Base-by-base conservation (phyloP, 225 moss, liverwort and hornwort species). In the Sphagnum tenellum region DNA sequence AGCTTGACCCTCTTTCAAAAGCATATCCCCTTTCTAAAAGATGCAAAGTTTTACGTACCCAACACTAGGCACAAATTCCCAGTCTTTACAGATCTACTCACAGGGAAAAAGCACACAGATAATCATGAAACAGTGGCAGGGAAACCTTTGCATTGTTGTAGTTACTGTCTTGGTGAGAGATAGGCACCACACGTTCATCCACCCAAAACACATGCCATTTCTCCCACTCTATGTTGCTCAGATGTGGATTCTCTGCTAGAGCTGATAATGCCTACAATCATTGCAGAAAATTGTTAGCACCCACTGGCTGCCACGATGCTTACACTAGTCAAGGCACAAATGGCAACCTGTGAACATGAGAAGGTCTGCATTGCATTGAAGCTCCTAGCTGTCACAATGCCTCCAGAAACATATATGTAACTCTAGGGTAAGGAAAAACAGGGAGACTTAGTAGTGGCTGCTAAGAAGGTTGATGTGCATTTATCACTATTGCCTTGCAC, bases 131-230 rank as follows among this genome's bases (percentile, higher is more conserved):
- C 29, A 29, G 29, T 29, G 29, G 29, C 29, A 29, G 29, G 29
- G 65, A 66, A 69, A 71, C 95, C 73, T 84, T 75, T 11, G 95
- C 92, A 55, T 76, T 77, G 68, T 89, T 95, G 78, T 85, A 95
- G 76, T 95, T 95, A 83, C 92, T 92, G 66, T 95, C 92, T 44
- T 92, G 86, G 69, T 95, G 95, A 55, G 89, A 88, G 54, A 95
- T 77, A 44, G 91, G 89, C 62, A 95, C 95, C 63, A 92, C 84
- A 11, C 95, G 89, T 68, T 95, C 95, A 74, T 95, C 95, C 3
- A 74, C 86, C 92, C 95, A 95, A 71, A 95, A 86, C 3, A 95
- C 92, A 63, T 88, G 89, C 92, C 95, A 95, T 67, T 77, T 84
- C 6, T 80, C 66, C 88, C 91, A 95, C 10, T 88, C 85, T 66